phyloP scores from a whole-genome alignment of 306 rosid species.

The Trifolium subterraneum region DNA sequence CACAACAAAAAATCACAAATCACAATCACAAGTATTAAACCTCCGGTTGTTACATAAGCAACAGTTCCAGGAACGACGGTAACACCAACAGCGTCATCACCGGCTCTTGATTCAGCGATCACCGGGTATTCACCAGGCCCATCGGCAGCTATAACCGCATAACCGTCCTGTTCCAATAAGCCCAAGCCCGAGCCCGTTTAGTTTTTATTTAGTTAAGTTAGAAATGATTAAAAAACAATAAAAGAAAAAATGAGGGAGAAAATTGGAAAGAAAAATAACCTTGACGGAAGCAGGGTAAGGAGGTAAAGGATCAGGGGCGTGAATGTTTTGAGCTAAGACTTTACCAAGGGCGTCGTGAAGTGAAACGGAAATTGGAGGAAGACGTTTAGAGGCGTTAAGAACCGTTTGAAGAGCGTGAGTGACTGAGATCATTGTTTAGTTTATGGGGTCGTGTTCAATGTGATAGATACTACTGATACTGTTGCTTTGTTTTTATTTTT shows the following conservation, averaged over 20 bases:
- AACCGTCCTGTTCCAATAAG: constrained; percentile 69
- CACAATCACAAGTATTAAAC: constrained; percentile 20
- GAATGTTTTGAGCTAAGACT: constrained; percentile 74
- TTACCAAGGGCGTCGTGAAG: constrained; percentile 75
- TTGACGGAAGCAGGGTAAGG: constrained; percentile 82
- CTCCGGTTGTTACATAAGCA: constrained; percentile 93
- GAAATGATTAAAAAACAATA: background rate
- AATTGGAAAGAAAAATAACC: constrained; percentile 36
- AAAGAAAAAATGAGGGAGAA: background rate
- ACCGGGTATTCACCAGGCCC: constrained; percentile 90
- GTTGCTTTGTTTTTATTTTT: background rate
- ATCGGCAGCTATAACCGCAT: constrained; percentile 84
- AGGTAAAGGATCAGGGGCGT: constrained; percentile 75
- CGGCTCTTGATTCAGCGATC: constrained; percentile 80
- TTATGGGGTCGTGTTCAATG: background rate
- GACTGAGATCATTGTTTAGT: constrained; percentile 49
- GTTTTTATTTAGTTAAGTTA: background rate
- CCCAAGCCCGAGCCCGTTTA: background rate
- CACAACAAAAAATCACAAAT: background rate
- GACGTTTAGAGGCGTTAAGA: constrained; percentile 58
- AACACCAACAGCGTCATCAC: constrained; percentile 70
- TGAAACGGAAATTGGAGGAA: constrained; percentile 60
- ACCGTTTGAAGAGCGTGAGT: constrained; percentile 62
- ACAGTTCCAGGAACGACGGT: constrained; percentile 70
- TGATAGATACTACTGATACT: background rate